Percentiles rank a stretch among this genome's conserved stretches.
Evolutionary conservation across 768 basidiomycete genomes (phyloP).

Genomic region (Crassisporium funariophilum): DNA sequence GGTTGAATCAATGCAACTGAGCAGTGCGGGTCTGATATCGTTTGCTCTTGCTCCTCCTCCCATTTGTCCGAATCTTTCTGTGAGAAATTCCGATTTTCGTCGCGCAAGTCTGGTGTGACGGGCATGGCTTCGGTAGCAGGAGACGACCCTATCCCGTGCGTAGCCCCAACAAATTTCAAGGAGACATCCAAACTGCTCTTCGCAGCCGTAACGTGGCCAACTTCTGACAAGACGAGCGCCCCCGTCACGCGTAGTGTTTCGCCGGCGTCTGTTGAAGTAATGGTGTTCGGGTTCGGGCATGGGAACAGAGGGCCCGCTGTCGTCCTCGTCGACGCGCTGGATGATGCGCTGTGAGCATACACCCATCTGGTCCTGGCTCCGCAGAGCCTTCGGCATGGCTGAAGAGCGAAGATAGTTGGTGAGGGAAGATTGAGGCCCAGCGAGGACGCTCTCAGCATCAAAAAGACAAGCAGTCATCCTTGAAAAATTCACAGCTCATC

Average conservation of each 20-base stretch:
- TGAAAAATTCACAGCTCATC: constrained; percentile 16
- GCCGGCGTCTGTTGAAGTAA: not conserved
- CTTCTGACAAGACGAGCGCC: not conserved
- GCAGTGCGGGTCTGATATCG: too few relatives aligned
- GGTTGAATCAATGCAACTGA: too few relatives aligned
- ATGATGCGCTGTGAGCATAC: constrained; percentile 1
- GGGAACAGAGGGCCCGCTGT: too few relatives aligned
- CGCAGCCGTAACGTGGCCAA: not conserved
- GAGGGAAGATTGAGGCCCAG: constrained; percentile 59
- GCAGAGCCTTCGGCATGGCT: constrained; percentile 34
- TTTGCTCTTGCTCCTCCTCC: too few relatives aligned
- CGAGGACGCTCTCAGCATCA: constrained; percentile 86
- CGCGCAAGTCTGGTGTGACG: too few relatives aligned
- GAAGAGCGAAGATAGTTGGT: constrained; percentile 35
- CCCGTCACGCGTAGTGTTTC: not conserved
- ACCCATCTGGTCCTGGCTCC: constrained; percentile 22
- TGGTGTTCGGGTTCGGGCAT: not conserved
- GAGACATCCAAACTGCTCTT: too few relatives aligned
- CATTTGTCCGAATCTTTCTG: too few relatives aligned
- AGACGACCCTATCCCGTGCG: too few relatives aligned
- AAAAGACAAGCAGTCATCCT: constrained; percentile 77
- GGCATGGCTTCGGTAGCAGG: too few relatives aligned
- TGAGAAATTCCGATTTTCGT: too few relatives aligned
- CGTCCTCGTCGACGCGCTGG: not conserved
- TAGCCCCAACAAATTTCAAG: too few relatives aligned